phyloP scores from a whole-genome alignment of 202 grass and related monocot genomes.

The Cymbopogon flexuosus region DNA sequence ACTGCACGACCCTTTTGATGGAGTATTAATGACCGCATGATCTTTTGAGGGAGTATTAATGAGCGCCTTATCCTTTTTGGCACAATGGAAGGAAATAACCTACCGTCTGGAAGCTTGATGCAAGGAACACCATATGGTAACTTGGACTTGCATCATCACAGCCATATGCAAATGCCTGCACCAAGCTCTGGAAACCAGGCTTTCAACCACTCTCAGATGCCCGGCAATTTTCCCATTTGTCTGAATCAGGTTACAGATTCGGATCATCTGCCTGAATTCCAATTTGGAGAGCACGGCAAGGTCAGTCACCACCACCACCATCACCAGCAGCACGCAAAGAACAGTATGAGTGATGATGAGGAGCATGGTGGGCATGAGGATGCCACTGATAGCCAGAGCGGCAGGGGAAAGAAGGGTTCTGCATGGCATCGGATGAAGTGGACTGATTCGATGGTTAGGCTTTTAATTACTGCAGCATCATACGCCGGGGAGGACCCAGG shows the following conservation, averaged over 20 bases:
- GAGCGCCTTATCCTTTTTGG: background rate
- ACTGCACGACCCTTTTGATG: background rate
- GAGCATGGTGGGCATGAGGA: conserved; percentile 47
- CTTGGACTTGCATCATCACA: conserved; percentile 30
- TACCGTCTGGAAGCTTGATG: conserved; percentile 42
- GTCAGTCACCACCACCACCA: conserved; percentile 41
- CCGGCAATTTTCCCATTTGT: conserved; percentile 20
- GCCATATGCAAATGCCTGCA: conserved; percentile 35
- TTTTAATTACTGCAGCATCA: conserved; percentile 79
- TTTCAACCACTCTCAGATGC: conserved; percentile 39
- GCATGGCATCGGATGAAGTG: conserved; percentile 89
- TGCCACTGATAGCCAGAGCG: conserved; percentile 37
- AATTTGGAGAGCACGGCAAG: conserved; percentile 31
- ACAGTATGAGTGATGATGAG: conserved; percentile 51
- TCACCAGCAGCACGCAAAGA: conserved; percentile 27
- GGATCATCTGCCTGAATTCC: conserved; percentile 37
- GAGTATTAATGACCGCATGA: background rate
- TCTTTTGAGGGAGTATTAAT: background rate
- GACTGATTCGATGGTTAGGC: conserved; percentile 80
- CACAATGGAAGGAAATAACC: conserved; percentile 55
- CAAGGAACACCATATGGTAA: conserved; percentile 44
- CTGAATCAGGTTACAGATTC: conserved; percentile 36
- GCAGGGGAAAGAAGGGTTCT: conserved; percentile 55
- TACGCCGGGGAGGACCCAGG: conserved; percentile 64
- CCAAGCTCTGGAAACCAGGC: conserved; percentile 28